Base-by-base conservation (phyloP, 495 filamentous ascomycete species). In the Geopyxis carbonaria region DNA sequence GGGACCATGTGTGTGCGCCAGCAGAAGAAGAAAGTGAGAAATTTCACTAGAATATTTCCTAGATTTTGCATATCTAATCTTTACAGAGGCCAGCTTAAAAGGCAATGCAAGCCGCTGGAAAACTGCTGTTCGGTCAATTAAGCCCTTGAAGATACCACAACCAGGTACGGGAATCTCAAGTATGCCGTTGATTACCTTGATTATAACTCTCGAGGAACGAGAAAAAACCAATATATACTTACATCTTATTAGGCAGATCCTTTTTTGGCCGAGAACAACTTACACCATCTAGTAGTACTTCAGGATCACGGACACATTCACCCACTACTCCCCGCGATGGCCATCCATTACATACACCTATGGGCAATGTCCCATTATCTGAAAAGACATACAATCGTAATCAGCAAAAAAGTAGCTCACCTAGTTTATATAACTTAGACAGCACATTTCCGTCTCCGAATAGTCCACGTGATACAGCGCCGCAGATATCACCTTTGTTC, bases 1-100 rank as follows among this genome's bases (percentile, higher is more conserved):
- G 84, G 29, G 86, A 97, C 48, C 89, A 97, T 68, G 57, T 78
- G 41, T 56, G 53, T 92, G 82, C 59, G 44, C 18, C 19, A 36
- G 38, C 32, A 25, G 20, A 5, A n/a, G 30, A 48, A n/a, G 30
- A 48, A 44, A 42, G 45, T 53, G 42, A 22, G 31, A 10, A 9
- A 14, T 34, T 34, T 19, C 18, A n/a, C 31, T 18, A 34, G 7
- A 19, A n/a, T n/a, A n/a, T n/a, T 34, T 8, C n/a, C 18, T 34
- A 5, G 2, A 13, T 10, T 14, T 34, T 14, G 3, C 5, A n/a
- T 13, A 2, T 13, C 20, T 8, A 9, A 34, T 34, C 20, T 34
- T 10, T n/a, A n/a, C n/a, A n/a, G n/a, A n/a, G n/a, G n/a, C n/a
- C n/a, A n/a, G n/a, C n/a, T n/a, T n/a, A n/a, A n/a, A n/a, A n/a